Evolutionary conservation across 2,329 filamentous ascomycete genomes (phyloP).

Genomic region (Colletotrichum higginsianum): DNA sequence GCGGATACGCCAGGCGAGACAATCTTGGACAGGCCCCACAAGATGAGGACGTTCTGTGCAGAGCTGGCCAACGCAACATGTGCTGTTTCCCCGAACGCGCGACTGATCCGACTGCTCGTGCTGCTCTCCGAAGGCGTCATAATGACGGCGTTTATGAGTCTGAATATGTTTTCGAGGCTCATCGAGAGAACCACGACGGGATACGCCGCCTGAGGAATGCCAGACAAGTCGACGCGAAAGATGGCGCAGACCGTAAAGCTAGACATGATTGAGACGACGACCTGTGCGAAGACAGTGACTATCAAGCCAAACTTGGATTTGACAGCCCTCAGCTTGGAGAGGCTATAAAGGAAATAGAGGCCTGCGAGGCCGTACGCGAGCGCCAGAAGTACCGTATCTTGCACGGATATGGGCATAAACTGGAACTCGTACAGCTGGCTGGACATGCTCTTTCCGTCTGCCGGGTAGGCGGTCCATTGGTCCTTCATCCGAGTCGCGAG

Average conservation of each 20-base stretch:
- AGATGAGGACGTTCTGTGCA: constrained; percentile 76
- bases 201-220: constrained; percentile 81
- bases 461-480: constrained; percentile 77
- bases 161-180: constrained; percentile 84
- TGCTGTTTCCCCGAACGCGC: constrained; percentile 81
- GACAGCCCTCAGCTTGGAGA: constrained; percentile 80
- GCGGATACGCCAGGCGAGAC: constrained; percentile 80
- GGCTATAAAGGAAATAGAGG: constrained; percentile 75
- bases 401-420: constrained; percentile 79
- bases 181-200: constrained; percentile 83
- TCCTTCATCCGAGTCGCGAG: constrained; percentile 65
- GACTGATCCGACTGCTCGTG: constrained; percentile 78
- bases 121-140: constrained; percentile 78
- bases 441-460: constrained; percentile 65
- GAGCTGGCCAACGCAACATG: constrained; percentile 79
- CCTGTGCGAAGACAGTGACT: constrained; percentile 78
- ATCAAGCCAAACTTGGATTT: constrained; percentile 83
- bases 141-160: constrained; percentile 83
- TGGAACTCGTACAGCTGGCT: constrained; percentile 84
- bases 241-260: constrained; percentile 86
- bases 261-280: constrained; percentile 80
- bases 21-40: constrained; percentile 75
- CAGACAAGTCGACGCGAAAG: constrained; percentile 81
- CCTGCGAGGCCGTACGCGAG: constrained; percentile 76
- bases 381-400: constrained; percentile 75